These are phyloP conservation scores for Colletotrichum higginsianum DNA, from an alignment of 2,329 filamentous ascomycete genomes.

Conservation along the genomic window DNA sequence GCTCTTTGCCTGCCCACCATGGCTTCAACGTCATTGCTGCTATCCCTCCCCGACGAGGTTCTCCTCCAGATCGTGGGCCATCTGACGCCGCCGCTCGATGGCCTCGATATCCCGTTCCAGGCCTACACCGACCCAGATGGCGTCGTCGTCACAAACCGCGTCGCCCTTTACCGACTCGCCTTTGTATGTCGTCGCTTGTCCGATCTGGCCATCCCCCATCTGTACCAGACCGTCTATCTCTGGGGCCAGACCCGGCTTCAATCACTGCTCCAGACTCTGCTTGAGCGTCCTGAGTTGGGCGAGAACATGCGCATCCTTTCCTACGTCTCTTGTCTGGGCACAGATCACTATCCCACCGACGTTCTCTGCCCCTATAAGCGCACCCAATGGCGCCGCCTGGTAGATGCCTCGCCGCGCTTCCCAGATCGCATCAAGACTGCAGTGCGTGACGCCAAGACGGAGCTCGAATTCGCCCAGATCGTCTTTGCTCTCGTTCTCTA, in stretches of 20 bases:
- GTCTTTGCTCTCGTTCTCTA: conserved; percentile 40
- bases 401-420: conserved; percentile 26
- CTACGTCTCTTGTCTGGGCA: conserved; percentile 36
- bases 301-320: conserved; percentile 40
- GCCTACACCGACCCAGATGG: conserved; percentile 41
- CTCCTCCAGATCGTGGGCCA: conserved; percentile 39
- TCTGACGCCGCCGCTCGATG: conserved; percentile 38
- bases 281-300: conserved; percentile 38
- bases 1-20: not conserved
- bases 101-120: conserved; percentile 37
- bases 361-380: conserved; percentile 37
- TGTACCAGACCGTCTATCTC: conserved; percentile 39
- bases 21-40: conserved; percentile 20
- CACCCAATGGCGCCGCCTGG: conserved; percentile 38
- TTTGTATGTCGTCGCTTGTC: conserved; percentile 37
- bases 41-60: conserved; percentile 39
- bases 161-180: conserved; percentile 37
- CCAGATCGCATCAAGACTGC: conserved; percentile 34
- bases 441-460: conserved; percentile 31
- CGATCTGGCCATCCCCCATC: conserved; percentile 33
- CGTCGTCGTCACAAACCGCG: conserved; percentile 36
- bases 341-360: conserved; percentile 40
- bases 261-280: conserved; percentile 38
- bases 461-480: conserved; percentile 38
- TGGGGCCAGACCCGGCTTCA: conserved; percentile 40